Base-by-base conservation (phyloP, 2,329 filamentous ascomycete genomes). In the Trichoderma simmonsii region DNA sequence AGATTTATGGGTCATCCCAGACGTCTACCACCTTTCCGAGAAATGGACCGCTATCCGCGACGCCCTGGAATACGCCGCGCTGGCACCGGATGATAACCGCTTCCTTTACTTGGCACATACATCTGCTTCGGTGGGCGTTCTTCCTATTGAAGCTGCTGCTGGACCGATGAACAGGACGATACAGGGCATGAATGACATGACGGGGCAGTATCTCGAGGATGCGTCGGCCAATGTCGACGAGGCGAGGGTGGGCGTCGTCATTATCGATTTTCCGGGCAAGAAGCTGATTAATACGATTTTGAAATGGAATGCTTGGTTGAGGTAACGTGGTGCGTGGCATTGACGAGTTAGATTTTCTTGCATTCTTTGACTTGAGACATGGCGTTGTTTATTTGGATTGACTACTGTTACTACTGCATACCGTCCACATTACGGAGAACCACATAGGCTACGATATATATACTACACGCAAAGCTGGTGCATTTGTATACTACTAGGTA, bases 71-170 rank as follows among this genome's bases (percentile, higher is more conserved):
- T 77, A 76, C 30, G 83, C 85, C 6, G 79, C 80, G 48, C 75
- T 78, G 4, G 75, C 77, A 4, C 71, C 75, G 18, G 76, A 77
- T 21, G 78, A 81, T 72, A 83, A 84, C 76, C 71, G 75, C 34
- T 72, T 76, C 8, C 77, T 87, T 18, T 86, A 83, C 74, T 78
- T 87, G 18, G 81, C 84, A 21, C 85, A 87, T 75, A 74, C 85
- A 26, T 86, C 84, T 18, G 85, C 85, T 15, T 83, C 82, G 24
- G 81, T 86, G 3, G 85, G 84, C 48, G 84, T 87, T 11, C 73
- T 84, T 72, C 85, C 85, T 48, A 85, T 87, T 65, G 83, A 85
- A 75, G 85, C 84, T 1, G 85, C 85, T 12, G 85, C 85, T 0
- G 85, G 85, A 0, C 81, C 84, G n/a, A 75, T 76, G 67, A 83